Base-by-base conservation (phyloP, 331 rosid species). In the Dryas integrifolia region DNA sequence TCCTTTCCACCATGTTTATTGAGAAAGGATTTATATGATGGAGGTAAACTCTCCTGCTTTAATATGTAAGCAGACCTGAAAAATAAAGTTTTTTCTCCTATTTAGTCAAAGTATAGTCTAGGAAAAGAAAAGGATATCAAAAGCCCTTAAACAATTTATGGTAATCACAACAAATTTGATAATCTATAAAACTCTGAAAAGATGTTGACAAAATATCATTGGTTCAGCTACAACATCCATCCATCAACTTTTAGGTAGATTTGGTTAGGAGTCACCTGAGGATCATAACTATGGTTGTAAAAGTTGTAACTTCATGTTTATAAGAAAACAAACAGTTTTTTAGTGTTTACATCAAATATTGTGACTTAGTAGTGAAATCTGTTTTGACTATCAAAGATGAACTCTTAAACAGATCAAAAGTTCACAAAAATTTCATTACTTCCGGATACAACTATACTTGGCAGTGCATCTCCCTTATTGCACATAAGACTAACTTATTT, bases 1-100 rank as follows among this genome's bases (percentile, higher is more conserved):
- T 92, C 99, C 85, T 95, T 95, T 70, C 98, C 99, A 70, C 99
- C 98, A 64, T 95, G 97, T 64, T 79, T 88, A 75, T 87, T 90
- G 82, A 95, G 99, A 86, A 95, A 95, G 46, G 98, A 95, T 75
- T 89, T 95, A 73, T 92, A 95, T 26, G 97, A 88, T 56, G 88
- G 86, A 44, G 98, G 96, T 75, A 95, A 87, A 80, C 99, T 95
- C 15, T 90, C 98, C 86, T 89, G 99, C 88, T 87, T 88, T 81
- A 95, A 70, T 81, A 95, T 87, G 85, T 90, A 95, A 76, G 98
- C 96, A 67, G 98, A 95, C 89, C 98, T 95, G 96, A 69, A 80
- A 78, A 45, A 72, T 62, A 72, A 67, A 78, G 1, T 61, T 53
- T 69, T 65, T n/a, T 26, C 62, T 10, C 40, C 63, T n/a, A 30